Evolutionary conservation across 305 asterid genomes (phyloP).

Genomic region (Andrographis paniculata): DNA sequence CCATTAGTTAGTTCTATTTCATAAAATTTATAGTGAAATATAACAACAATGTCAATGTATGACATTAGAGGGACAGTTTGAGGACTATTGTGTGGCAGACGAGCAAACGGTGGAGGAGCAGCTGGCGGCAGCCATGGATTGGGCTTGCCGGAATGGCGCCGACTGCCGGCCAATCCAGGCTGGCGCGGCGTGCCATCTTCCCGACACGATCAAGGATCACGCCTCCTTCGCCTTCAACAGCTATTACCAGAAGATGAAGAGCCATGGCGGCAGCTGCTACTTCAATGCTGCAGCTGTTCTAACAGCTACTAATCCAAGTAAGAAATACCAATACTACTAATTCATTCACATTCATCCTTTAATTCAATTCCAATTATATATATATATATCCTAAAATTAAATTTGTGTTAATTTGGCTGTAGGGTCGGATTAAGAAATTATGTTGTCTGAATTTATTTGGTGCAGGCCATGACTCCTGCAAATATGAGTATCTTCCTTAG

Average conservation of each 20-base stretch:
- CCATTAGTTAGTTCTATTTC: too few relatives aligned
- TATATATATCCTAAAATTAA: too few relatives aligned
- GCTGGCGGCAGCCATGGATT: constrained; percentile 31
- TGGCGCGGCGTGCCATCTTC: constrained; percentile 27
- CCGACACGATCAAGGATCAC: constrained; percentile 34
- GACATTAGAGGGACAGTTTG: constrained; percentile 38
- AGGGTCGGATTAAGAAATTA: too few relatives aligned
- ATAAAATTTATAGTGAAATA: too few relatives aligned
- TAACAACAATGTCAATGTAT: too few relatives aligned
- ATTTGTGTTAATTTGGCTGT: too few relatives aligned
- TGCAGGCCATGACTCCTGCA: too few relatives aligned
- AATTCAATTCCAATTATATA: not conserved
- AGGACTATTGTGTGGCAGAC: constrained; percentile 50
- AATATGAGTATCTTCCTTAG: too few relatives aligned
- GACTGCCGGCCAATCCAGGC: constrained; percentile 29
- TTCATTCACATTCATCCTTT: not conserved
- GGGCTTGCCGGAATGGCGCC: constrained; percentile 50
- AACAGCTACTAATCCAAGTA: constrained; percentile 39
- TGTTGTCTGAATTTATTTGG: too few relatives aligned
- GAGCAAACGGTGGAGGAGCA: constrained; percentile 35
- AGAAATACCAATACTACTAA: constrained; percentile 1
- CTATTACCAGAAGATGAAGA: constrained; percentile 45
- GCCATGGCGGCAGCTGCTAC: constrained; percentile 39
- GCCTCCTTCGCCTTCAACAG: constrained; percentile 53
- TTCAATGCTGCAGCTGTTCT: constrained; percentile 45